Evolutionary conservation across 75 land plant genomes (phyloP).

Genomic region (Pseudotsuga menziesii): DNA sequence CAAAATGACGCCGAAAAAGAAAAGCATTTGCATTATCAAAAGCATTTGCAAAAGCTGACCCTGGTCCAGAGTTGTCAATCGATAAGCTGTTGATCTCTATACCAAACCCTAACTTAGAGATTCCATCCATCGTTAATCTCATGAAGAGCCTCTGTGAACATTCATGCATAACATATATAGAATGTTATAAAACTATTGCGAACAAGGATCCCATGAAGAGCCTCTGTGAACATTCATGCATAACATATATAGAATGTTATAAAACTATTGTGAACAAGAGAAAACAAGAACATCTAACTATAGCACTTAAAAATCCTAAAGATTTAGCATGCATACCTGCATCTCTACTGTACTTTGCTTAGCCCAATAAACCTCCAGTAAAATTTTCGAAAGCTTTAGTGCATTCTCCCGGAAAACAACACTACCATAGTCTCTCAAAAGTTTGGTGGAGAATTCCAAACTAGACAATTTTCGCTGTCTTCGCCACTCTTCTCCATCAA

Average conservation of each 20-base stretch:
- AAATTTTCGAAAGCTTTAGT: constrained; percentile 19
- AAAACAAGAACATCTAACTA: background rate
- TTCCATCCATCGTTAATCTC: constrained; percentile 55
- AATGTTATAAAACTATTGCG: too few species aligned
- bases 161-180: too few species aligned
- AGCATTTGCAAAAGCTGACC: constrained; percentile 27
- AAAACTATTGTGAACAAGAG: background rate
- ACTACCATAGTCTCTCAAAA: constrained; percentile 40
- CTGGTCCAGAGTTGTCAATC: constrained; percentile 19
- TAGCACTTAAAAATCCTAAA: background rate
- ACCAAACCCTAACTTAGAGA: constrained; percentile 64
- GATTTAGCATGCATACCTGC: constrained; percentile 36
- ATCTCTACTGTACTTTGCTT: constrained; percentile 25
- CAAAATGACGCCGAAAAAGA: background rate
- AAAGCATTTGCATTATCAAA: constrained; percentile 42
- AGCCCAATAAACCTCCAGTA: constrained; percentile 9
- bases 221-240: constrained; percentile 22
- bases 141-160: too few species aligned
- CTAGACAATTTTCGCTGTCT: constrained; percentile 48
- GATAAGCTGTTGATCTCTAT: constrained; percentile 38
- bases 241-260: background rate
- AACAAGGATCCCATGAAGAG: constrained; percentile 53
- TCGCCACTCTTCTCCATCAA: constrained; percentile 46
- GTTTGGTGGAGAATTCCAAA: constrained; percentile 42
- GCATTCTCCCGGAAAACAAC: constrained; percentile 33